Evolutionary conservation across 2,329 filamentous ascomycete genomes (phyloP).

Genomic region (Colletotrichum lentis): DNA sequence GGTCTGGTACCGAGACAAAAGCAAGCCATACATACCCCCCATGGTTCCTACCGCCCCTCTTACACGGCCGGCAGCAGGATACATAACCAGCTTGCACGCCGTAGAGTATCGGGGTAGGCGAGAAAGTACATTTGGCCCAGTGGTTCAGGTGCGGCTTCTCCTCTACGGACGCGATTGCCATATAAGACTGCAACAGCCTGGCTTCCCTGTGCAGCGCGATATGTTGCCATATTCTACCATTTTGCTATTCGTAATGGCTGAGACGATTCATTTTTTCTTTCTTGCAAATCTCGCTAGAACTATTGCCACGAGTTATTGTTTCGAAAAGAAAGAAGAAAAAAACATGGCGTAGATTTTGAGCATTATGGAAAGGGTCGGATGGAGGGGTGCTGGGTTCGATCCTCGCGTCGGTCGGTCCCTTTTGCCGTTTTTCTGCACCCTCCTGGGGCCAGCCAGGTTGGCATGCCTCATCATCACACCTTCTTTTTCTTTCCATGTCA

Average conservation of each 20-base stretch:
- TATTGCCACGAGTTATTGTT: too few relatives aligned
- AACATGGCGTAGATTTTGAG: too few relatives aligned
- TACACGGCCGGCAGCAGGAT: background rate
- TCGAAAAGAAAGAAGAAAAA: too few relatives aligned
- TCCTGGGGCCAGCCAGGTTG: background rate
- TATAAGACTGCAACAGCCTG: background rate
- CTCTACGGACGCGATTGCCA: background rate
- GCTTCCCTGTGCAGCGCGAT: background rate
- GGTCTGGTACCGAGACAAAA: background rate
- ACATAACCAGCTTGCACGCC: background rate
- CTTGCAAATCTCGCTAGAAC: too few relatives aligned
- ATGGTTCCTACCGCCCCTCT: background rate
- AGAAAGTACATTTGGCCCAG: background rate
- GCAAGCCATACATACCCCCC: background rate
- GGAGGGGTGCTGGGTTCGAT: background rate
- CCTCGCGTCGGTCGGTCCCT: background rate
- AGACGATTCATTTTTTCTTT: too few relatives aligned
- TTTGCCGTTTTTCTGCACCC: background rate
- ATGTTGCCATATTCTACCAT: background rate
- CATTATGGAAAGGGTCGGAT: background rate
- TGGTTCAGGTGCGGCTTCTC: background rate
- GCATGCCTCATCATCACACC: too few relatives aligned
- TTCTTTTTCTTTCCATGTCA: background rate
- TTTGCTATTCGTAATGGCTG: too few relatives aligned
- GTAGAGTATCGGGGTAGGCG: background rate